Evolutionary conservation across 176 grass and related monocot species (phyloP).

Genomic region (bread wheat (Triticum aestivum)): DNA sequence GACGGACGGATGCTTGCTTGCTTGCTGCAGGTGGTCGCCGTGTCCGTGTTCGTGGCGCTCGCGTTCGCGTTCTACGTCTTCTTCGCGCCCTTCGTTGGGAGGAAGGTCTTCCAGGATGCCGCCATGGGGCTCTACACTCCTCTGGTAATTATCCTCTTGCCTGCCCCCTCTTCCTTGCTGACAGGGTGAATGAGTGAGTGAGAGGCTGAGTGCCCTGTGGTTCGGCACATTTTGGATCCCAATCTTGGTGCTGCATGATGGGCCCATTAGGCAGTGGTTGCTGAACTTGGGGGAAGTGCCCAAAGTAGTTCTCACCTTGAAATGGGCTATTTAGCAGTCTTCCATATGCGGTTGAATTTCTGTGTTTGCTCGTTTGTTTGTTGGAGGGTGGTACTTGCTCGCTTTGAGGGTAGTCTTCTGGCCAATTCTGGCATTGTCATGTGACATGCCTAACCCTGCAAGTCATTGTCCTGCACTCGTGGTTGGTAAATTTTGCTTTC

Average conservation of each 20-base stretch:
- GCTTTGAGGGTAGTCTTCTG: not conserved
- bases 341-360: not conserved
- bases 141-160: constrained; percentile 52
- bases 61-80: constrained; percentile 99
- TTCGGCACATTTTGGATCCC: constrained; percentile 33
- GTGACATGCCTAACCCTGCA: constrained; percentile 13
- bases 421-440: constrained; percentile 26
- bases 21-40: constrained; percentile 73
- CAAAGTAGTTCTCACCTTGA: constrained; percentile 28
- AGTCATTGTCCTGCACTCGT: constrained; percentile 4
- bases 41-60: constrained; percentile 91
- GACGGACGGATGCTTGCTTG: not conserved
- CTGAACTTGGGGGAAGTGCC: constrained; percentile 24
- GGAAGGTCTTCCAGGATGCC: constrained; percentile 70
- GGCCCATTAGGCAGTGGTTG: constrained; percentile 24
- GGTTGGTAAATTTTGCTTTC: constrained; percentile 24
- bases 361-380: constrained; percentile 19
- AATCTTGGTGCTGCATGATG: constrained; percentile 33
- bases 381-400: constrained; percentile 21
- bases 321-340: constrained; percentile 19
- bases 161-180: not conserved
- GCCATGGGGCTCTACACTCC: constrained; percentile 87
- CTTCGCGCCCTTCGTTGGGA: constrained; percentile 90
- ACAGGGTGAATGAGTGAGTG: not conserved
- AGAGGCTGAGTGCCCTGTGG: constrained; percentile 17